phyloP scores from a whole-genome alignment of 2,329 filamentous ascomycete genomes.

The Gnomoniopsis sp. region DNA sequence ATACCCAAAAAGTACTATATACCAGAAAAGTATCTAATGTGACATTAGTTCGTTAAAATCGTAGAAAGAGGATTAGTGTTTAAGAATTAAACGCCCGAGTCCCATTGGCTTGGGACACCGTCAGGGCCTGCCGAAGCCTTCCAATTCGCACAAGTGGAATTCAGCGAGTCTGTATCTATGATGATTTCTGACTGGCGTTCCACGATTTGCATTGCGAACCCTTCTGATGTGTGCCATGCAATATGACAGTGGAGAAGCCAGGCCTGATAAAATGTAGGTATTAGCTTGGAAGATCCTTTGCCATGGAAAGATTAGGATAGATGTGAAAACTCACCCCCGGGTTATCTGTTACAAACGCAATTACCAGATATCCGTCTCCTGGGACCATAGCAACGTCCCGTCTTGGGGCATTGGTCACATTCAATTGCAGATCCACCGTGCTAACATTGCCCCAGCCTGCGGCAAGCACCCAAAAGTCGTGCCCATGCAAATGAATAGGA shows the following conservation, averaged over 20 bases:
- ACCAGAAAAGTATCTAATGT: neutral
- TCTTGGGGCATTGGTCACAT: conserved; percentile 31
- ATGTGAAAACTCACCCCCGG: conserved; percentile 22
- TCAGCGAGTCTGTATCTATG: conserved; percentile 4
- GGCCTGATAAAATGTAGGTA: conserved; percentile 16
- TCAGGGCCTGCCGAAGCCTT: neutral
- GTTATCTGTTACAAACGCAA: conserved; percentile 30
- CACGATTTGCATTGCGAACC: conserved; percentile 34
- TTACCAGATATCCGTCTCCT: conserved; percentile 24
- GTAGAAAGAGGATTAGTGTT: neutral
- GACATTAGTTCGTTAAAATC: neutral
- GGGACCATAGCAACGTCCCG: conserved; percentile 32
- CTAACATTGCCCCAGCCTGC: conserved; percentile 24
- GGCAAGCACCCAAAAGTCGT: conserved; percentile 23
- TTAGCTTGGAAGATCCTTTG: neutral
- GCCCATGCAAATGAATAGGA: conserved; percentile 49
- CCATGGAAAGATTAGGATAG: neutral
- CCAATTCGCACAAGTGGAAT: conserved; percentile 11
- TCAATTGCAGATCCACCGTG: conserved; percentile 18
- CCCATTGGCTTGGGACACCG: conserved; percentile 1
- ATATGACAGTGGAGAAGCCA: conserved; percentile 27
- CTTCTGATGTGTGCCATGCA: conserved; percentile 32
- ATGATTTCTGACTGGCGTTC: conserved; percentile 25
- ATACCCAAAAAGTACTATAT: too few species aligned
- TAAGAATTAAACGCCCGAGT: neutral